Conservation (phyloP, 2,329 filamentous ascomycete species). For the Venturia aucupariae region DNA sequence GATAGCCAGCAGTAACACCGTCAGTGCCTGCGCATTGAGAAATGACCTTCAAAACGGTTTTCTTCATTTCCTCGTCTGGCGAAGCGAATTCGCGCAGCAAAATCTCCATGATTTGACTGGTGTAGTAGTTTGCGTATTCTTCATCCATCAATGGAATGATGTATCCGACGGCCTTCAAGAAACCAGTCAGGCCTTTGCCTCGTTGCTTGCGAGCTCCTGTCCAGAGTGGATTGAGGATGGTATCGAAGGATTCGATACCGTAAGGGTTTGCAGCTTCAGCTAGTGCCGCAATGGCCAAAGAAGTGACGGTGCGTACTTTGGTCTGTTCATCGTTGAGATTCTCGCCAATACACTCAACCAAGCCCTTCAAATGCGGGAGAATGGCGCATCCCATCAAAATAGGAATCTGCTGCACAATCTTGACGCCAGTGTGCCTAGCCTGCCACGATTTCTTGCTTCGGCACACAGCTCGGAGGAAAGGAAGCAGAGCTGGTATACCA, state of each 20-base stretch:
- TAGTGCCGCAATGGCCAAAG: conserved; percentile 85
- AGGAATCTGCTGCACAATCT: conserved; percentile 97
- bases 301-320: conserved; percentile 93
- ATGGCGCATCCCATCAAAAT: conserved; percentile 98
- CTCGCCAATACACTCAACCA: conserved; percentile 92
- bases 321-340: conserved; percentile 97
- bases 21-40: conserved; percentile 92
- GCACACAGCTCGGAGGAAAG: conserved; percentile 91
- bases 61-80: conserved; percentile 99
- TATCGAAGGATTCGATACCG: conserved; percentile 97
- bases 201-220: conserved; percentile 92
- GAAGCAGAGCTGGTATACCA: conserved; percentile 87
- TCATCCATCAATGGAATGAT: conserved; percentile 99
- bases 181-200: conserved; percentile 90
- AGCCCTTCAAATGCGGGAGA: conserved; percentile 84
- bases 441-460: conserved; percentile 99
- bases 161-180: conserved; percentile 93
- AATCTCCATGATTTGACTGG: conserved; percentile 97
- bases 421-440: conserved; percentile 93
- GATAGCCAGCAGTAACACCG: conserved; percentile 86
- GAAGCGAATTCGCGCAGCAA: conserved; percentile 91
- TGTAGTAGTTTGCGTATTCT: conserved; percentile 99
- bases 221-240: conserved; percentile 95
- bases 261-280: conserved; percentile 96
- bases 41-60: conserved; percentile 94